Conservation (phyloP, 352 stramenopile species). For the Pythium grandisporangium region DNA sequence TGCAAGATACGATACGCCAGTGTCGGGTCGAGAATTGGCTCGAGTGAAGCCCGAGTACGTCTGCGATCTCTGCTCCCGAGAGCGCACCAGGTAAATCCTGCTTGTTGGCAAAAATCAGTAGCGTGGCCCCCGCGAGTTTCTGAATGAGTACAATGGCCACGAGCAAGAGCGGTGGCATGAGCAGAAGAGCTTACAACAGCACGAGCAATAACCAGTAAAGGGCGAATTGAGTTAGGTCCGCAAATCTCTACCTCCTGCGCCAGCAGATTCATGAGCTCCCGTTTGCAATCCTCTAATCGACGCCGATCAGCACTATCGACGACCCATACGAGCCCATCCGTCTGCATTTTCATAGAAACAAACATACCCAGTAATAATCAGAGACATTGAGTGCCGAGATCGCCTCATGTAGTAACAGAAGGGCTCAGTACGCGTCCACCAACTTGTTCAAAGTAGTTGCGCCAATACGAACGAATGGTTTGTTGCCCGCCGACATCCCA, state of each 20-base stretch:
- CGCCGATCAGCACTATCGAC: slow-evolving; percentile 94
- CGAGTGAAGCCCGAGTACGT: slow-evolving; percentile 76
- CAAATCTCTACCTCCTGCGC: slow-evolving; percentile 61
- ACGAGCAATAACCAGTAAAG: not conserved
- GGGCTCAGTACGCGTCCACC: not conserved
- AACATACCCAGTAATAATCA: not conserved
- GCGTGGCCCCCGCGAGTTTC: slow-evolving; percentile 95
- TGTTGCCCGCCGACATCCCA: slow-evolving; percentile 97
- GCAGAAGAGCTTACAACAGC: no score
- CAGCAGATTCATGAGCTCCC: slow-evolving; percentile 85
- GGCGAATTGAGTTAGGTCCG: not conserved
- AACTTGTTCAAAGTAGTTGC: slow-evolving; percentile 96
- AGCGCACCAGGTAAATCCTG: slow-evolving; percentile 94
- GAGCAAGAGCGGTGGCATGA: not conserved
- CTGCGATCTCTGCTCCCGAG: slow-evolving; percentile 85
- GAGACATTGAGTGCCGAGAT: not conserved
- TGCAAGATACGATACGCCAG: slow-evolving; percentile 94
- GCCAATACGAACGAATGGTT: slow-evolving; percentile 97
- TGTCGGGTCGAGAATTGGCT: slow-evolving; percentile 79
- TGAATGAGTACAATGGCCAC: slow-evolving; percentile 29
- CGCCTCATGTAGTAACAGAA: not conserved
- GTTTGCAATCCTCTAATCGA: slow-evolving; percentile 91
- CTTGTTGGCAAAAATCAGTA: slow-evolving; percentile 99
- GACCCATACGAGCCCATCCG: slow-evolving; percentile 99
- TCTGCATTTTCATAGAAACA: slow-evolving; percentile 46